Evolutionary conservation across 78 protist species (phyloP).

Genomic region (Chrysochromulina tobinii): DNA sequence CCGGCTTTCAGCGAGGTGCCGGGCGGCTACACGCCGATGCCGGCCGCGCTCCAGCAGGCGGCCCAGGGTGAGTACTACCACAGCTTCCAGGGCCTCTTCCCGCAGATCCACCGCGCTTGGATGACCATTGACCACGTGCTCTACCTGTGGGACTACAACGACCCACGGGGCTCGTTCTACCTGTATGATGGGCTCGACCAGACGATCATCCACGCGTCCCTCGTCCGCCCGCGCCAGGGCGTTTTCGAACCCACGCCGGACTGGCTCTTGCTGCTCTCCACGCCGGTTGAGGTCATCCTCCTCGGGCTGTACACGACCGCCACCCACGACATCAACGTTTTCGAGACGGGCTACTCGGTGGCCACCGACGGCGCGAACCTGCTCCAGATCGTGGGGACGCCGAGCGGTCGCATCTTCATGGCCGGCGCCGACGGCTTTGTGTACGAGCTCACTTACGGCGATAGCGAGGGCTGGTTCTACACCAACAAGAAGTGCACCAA

Average conservation of each 20-base stretch:
- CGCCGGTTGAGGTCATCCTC: slow-evolving; percentile 35
- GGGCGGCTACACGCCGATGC: slow-evolving; percentile 7
- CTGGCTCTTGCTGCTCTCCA: slow-evolving; percentile 20
- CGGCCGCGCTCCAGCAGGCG: slow-evolving; percentile 10
- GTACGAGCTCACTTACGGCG: slow-evolving; percentile 20
- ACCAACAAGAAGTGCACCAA: not conserved
- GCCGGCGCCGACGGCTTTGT: slow-evolving; percentile 41
- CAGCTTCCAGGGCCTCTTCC: slow-evolving; percentile 38
- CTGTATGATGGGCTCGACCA: not conserved
- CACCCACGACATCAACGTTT: not conserved
- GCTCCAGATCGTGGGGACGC: slow-evolving; percentile 3
- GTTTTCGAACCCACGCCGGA: slow-evolving; percentile 8
- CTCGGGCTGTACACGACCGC: slow-evolving; percentile 14
- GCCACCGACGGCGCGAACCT: slow-evolving; percentile 46
- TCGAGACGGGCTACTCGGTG: not conserved
- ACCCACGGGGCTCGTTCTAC: not conserved
- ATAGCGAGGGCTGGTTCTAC: not conserved
- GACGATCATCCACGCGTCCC: slow-evolving; percentile 28
- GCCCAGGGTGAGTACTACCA: not conserved
- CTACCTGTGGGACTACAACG: slow-evolving; percentile 43
- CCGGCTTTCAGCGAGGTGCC: not conserved
- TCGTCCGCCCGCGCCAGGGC: slow-evolving; percentile 31
- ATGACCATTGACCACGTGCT: slow-evolving; percentile 34
- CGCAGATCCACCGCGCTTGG: slow-evolving; percentile 56
- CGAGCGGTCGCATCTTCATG: slow-evolving; percentile 22